Conservation (phyloP, 805 yeast species). For the Candida sithepensis region DNA sequence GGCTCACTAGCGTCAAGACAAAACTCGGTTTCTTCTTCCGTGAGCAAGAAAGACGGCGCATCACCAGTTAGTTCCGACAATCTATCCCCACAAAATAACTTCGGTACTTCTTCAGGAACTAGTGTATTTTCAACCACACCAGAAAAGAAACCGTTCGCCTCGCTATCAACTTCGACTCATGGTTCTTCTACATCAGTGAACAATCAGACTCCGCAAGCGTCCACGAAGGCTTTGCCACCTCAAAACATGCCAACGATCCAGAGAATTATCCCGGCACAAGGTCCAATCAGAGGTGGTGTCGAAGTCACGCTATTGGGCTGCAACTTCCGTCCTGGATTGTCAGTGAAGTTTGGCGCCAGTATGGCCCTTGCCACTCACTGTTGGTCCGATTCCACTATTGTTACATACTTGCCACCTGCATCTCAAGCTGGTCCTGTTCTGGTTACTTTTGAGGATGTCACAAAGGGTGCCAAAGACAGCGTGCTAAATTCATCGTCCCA, state of each 20-base stretch:
- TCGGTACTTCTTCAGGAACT: slow-evolving; percentile 29
- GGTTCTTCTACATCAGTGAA: not conserved
- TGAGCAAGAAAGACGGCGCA: slow-evolving; percentile 24
- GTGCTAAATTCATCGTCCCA: slow-evolving; percentile 29
- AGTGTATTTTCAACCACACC: slow-evolving; percentile 32
- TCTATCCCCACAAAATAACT: slow-evolving; percentile 29
- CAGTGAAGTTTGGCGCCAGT: slow-evolving; percentile 82
- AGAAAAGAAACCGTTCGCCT: slow-evolving; percentile 20
- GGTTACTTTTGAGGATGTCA: slow-evolving; percentile 60
- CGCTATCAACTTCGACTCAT: slow-evolving; percentile 1
- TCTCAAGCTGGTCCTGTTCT: slow-evolving; percentile 85
- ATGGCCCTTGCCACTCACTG: slow-evolving; percentile 83
- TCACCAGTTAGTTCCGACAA: slow-evolving; percentile 32
- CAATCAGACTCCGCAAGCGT: not conserved
- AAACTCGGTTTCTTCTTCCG: slow-evolving; percentile 16
- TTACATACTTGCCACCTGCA: slow-evolving; percentile 92
- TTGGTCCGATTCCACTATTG: slow-evolving; percentile 94
- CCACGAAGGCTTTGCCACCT: slow-evolving; percentile 2
- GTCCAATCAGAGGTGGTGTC: slow-evolving; percentile 94
- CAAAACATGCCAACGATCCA: slow-evolving; percentile 55
- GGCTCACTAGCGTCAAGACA: slow-evolving; percentile 13
- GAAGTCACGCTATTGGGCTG: slow-evolving; percentile 89
- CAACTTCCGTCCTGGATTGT: slow-evolving; percentile 78
- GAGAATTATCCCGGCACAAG: slow-evolving; percentile 91
- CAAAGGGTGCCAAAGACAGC: slow-evolving; percentile 10